Base-by-base conservation (phyloP, 2,329 filamentous ascomycete species). In the Ophiostoma triangulosporum region DNA sequence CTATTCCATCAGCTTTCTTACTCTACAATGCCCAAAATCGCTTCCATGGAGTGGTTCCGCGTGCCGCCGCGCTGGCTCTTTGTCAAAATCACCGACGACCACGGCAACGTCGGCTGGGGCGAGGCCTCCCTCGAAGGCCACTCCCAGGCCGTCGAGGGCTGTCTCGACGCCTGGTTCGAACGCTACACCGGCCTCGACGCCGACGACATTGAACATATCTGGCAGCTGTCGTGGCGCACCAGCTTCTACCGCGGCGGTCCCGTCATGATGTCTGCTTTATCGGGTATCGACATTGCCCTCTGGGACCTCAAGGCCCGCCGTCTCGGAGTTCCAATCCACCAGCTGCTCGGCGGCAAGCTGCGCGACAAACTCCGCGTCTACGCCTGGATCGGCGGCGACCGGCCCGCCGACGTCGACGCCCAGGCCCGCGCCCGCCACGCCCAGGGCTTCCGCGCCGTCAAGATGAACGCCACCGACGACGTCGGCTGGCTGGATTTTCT, bases 381-480 rank as follows among this genome's bases (percentile, higher is more conserved):
- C 63, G 78, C 77, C 17, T 85, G 82, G 81, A 84, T 85, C 54
- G 81, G 81, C 8, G 82, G 81, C 8, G 81, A 84, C 63, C 68
- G 80, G 32, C 81, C 82, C 1, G 65, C 65, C 20, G 81, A 84
- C 61, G 75, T 86, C n/a, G 75, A 77, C 59, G 60, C 59, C 3
- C 75, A 78, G 60, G 80, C 76, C 67, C n/a, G 24, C 62, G 70
- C 68, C 7, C 70, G 78, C 8, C 71, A 73, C 58, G 69, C 66
- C 14, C 77, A 81, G 66, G 77, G 77, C 1, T 76, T 81, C 62
- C 75, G 64, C 6, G 70, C 73, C 9, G 72, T 84, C 52, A 86
- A 85, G 64, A 85, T 86, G 81, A 84, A 85, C 62, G 82, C 76
- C 8, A 85, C 81, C 1, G 80, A 81, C 62, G 81, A 84, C 59